Conservation (phyloP, 2,329 filamentous ascomycete species). For the Colletotrichum cuscutae region DNA sequence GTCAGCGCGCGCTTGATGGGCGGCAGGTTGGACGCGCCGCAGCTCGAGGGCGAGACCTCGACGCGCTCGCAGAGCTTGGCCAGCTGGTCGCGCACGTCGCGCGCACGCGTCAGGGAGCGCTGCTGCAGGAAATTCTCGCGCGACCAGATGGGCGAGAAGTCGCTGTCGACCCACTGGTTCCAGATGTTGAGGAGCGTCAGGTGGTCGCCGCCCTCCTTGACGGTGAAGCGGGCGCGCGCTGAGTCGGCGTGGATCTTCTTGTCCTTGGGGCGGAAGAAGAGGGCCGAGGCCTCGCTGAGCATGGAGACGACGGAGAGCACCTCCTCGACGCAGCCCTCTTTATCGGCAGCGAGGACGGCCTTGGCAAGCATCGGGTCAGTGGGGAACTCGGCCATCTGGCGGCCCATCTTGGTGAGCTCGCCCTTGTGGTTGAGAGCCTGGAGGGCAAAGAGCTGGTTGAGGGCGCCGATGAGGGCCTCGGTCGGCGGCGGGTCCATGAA, state of each 20-base stretch:
- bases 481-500: constrained; percentile 95
- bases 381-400: constrained; percentile 96
- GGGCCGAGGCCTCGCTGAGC: constrained; percentile 85
- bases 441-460: constrained; percentile 92
- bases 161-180: constrained; percentile 94
- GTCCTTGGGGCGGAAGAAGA: constrained; percentile 96
- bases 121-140: constrained; percentile 96
- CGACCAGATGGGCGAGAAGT: constrained; percentile 88
- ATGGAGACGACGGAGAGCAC: constrained; percentile 94
- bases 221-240: constrained; percentile 86
- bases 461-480: constrained; percentile 86
- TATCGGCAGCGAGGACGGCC: constrained; percentile 86
- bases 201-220: constrained; percentile 92
- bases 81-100: constrained; percentile 93
- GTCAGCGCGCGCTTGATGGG: constrained; percentile 90
- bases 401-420: constrained; percentile 87
- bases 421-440: constrained; percentile 90
- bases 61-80: constrained; percentile 93
- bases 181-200: constrained; percentile 90
- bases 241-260: constrained; percentile 97
- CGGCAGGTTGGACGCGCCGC: constrained; percentile 75
- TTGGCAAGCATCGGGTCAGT: constrained; percentile 93
- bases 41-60: constrained; percentile 79
- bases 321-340: constrained; percentile 93
- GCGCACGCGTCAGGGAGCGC: constrained; percentile 85